Evolutionary conservation across 2,329 filamentous ascomycete genomes (phyloP).

Genomic region (Aspergillus transmontanensis): DNA sequence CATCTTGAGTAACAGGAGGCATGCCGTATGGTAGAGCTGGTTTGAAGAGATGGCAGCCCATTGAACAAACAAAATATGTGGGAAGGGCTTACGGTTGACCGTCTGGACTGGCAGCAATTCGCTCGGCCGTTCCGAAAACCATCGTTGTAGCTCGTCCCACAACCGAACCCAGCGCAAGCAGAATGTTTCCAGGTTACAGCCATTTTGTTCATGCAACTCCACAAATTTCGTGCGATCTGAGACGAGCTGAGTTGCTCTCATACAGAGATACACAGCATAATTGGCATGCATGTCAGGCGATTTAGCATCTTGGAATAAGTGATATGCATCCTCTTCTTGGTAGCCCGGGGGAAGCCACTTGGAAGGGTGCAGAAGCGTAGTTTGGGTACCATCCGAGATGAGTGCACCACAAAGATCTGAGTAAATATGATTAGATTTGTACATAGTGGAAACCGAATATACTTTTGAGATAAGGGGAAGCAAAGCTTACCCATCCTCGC

Average conservation of each 20-base stretch:
- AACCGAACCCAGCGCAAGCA: constrained; percentile 50
- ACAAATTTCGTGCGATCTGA: constrained; percentile 52
- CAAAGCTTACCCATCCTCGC: constrained; percentile 53
- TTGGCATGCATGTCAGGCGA: constrained; percentile 61
- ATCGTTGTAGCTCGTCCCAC: constrained; percentile 55
- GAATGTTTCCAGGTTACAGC: constrained; percentile 46
- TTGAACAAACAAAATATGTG: constrained; percentile 50
- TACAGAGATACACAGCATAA: constrained; percentile 60
- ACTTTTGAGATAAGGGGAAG: background rate
- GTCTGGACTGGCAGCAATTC: constrained; percentile 50
- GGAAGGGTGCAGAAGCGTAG: constrained; percentile 52
- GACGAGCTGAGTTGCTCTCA: constrained; percentile 55
- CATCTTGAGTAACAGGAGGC: constrained; percentile 55
- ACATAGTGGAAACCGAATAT: background rate
- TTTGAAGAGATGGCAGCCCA: constrained; percentile 51
- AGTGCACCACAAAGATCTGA: constrained; percentile 58
- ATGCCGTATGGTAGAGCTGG: constrained; percentile 60
- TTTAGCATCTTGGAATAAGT: constrained; percentile 40
- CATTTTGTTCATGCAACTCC: constrained; percentile 52
- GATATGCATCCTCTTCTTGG: constrained; percentile 38
- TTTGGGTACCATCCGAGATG: constrained; percentile 55
- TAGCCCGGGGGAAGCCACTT: constrained; percentile 52
- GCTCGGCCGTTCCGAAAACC: constrained; percentile 50
- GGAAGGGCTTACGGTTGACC: constrained; percentile 29
- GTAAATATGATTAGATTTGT: constrained; percentile 8